These are phyloP conservation scores for Fusarium avenaceum DNA, from an alignment of 2,329 filamentous ascomycete species.

Conservation along the genomic window DNA sequence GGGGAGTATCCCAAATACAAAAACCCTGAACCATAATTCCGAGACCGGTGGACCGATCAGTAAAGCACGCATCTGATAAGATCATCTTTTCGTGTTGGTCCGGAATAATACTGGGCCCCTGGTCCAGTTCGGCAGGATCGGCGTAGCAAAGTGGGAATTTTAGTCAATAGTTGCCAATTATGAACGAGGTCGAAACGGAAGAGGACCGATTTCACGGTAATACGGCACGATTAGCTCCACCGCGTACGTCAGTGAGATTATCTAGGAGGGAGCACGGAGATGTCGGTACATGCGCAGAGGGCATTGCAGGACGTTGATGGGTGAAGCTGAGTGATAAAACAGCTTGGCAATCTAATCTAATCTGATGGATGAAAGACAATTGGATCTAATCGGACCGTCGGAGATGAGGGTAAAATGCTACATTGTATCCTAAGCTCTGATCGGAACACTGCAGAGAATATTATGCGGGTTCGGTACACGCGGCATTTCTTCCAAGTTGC, in stretches of 20 bases:
- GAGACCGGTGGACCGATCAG: constrained; percentile 5
- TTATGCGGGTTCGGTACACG: neutral
- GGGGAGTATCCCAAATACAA: no score
- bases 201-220: constrained; percentile 22
- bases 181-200: neutral
- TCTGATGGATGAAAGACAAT: constrained; percentile 20
- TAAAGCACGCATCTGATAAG: constrained; percentile 46
- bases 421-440: neutral
- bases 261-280: neutral
- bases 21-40: constrained; percentile 4
- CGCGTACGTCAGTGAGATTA: constrained; percentile 16
- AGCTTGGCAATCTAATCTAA: constrained; percentile 39
- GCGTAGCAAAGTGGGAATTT: constrained; percentile 28
- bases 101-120: constrained; percentile 13
- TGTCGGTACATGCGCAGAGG: neutral
- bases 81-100: constrained; percentile 28
- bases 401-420: neutral
- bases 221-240: constrained; percentile 25
- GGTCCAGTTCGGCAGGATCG: constrained; percentile 30
- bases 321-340: neutral
- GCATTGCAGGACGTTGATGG: no score
- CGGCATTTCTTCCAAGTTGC: neutral
- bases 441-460: neutral
- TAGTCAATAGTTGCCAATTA: constrained; percentile 8
- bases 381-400: neutral